These are phyloP conservation scores for Meredithiella fracta DNA, from an alignment of 2,329 filamentous ascomycete genomes.

Conservation along the genomic window DNA sequence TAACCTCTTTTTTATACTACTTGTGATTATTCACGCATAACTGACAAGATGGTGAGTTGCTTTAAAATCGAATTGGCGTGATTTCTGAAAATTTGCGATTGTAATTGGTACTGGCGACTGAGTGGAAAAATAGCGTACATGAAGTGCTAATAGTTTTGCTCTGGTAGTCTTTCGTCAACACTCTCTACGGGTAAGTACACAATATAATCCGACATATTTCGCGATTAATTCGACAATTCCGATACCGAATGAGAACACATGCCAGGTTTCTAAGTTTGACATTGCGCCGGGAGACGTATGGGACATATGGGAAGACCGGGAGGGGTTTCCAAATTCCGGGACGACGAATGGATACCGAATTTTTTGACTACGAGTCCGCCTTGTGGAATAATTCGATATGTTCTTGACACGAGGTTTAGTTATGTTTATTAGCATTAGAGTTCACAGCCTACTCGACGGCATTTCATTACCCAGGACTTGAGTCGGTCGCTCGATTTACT, in stretches of 20 bases:
- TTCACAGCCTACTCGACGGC: too few species aligned
- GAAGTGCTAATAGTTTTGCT: background rate
- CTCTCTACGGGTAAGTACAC: slow-evolving; percentile 43
- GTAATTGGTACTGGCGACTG: background rate
- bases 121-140: background rate
- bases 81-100: background rate
- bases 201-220: background rate
- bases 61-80: slow-evolving; percentile 21
- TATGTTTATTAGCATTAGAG: too few species aligned
- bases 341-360: too few species aligned
- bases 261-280: background rate
- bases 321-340: too few species aligned
- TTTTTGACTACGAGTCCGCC: too few species aligned
- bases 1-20: background rate
- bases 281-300: background rate
- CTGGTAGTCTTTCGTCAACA: slow-evolving; percentile 24
- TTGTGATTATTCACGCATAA: slow-evolving; percentile 6
- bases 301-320: too few species aligned
- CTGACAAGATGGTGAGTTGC: slow-evolving; percentile 11
- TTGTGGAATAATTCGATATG: too few species aligned
- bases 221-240: background rate
- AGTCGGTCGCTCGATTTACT: too few species aligned
- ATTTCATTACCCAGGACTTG: too few species aligned
- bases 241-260: background rate
- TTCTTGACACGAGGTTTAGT: too few species aligned